Conservation (phyloP, 148 eudicot genomes). For the Camellia granthamiana region DNA sequence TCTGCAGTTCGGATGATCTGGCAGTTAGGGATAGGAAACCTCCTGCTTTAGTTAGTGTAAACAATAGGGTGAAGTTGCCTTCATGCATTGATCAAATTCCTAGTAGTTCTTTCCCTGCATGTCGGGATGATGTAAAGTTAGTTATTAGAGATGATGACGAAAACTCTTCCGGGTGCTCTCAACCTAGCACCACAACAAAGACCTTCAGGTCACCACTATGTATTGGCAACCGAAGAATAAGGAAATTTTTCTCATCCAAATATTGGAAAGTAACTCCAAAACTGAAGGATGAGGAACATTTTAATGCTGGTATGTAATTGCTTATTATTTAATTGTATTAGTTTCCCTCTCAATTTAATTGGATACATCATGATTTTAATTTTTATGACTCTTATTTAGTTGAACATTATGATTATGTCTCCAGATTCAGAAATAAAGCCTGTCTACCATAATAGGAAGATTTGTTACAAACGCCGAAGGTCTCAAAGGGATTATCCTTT, state of each 20-base stretch:
- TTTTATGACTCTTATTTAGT: neutral
- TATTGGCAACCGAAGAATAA: constrained; percentile 57
- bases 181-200: constrained; percentile 52
- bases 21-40: constrained; percentile 39
- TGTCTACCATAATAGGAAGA: constrained; percentile 41
- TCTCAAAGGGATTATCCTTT: constrained; percentile 86
- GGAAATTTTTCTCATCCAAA: constrained; percentile 57
- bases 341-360: neutral
- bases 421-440: constrained; percentile 46
- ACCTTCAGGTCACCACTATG: constrained; percentile 42
- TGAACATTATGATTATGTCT: constrained; percentile 13
- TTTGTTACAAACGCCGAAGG: constrained; percentile 48
- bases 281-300: constrained; percentile 38
- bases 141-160: constrained; percentile 93
- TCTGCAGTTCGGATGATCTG: constrained; percentile 38
- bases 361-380: neutral
- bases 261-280: constrained; percentile 50
- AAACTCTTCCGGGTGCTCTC: constrained; percentile 67
- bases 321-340: constrained; percentile 9
- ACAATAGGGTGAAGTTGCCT: constrained; percentile 49
- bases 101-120: constrained; percentile 40
- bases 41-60: constrained; percentile 39
- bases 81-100: constrained; percentile 34
- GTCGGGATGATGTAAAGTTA: constrained; percentile 67
- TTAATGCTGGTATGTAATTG: constrained; percentile 49